Conservation (phyloP, 2,329 filamentous ascomycete genomes). For the Coccinonectria pachysandricola region DNA sequence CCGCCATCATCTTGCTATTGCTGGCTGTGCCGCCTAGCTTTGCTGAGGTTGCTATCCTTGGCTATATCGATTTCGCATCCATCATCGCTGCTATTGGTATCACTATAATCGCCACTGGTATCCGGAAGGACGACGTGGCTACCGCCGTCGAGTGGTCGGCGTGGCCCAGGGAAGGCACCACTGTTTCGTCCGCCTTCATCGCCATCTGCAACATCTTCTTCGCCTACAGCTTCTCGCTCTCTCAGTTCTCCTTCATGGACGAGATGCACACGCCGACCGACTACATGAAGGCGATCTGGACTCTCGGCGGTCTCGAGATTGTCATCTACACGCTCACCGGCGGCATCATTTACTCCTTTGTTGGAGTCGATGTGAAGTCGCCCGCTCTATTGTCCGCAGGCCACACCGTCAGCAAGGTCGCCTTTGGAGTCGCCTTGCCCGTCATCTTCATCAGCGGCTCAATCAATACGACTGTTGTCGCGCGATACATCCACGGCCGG, state of each 20-base stretch:
- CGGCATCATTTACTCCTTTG: constrained; percentile 54
- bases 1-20: constrained; percentile 26
- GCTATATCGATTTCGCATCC: constrained; percentile 11
- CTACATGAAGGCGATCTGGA: constrained; percentile 37
- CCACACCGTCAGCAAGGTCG: constrained; percentile 44
- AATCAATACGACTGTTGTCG: constrained; percentile 38
- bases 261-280: constrained; percentile 33
- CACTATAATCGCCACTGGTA: constrained; percentile 50
- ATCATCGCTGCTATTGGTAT: constrained; percentile 44
- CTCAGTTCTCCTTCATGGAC: constrained; percentile 34
- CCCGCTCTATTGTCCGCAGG: constrained; percentile 55
- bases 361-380: constrained; percentile 46
- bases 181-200: constrained; percentile 40
- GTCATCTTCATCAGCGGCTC: constrained; percentile 60
- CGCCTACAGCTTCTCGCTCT: constrained; percentile 43
- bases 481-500: constrained; percentile 25
- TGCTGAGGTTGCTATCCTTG: constrained; percentile 28
- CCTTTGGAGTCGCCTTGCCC: constrained; percentile 54
- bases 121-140: constrained; percentile 18
- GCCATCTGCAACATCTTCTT: constrained; percentile 55
- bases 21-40: constrained; percentile 30
- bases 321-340: constrained; percentile 52
- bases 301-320: constrained; percentile 47
- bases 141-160: constrained; percentile 20
- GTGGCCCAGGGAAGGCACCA: constrained; percentile 27